phyloP scores from a whole-genome alignment of 1,284 basidiomycete species.

The Apiotrichum brassicae region DNA sequence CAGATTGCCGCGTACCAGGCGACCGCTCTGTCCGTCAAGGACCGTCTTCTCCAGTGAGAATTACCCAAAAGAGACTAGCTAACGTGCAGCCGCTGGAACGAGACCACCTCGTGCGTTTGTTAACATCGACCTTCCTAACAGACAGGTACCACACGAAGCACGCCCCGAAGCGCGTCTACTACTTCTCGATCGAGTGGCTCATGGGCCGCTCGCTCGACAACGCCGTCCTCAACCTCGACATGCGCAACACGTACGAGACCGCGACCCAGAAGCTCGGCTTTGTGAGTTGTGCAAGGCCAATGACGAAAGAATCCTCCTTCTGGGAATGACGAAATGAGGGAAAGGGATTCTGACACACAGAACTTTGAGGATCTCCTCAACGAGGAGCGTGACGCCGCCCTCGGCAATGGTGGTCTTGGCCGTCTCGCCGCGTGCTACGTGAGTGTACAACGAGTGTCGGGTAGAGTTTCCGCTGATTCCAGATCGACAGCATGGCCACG shows the following conservation, averaged over 20 bases:
- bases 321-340: no score
- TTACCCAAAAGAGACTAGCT: not conserved
- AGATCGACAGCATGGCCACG: conserved; percentile 54
- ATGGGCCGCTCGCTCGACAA: conserved; percentile 84
- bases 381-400: conserved; percentile 78
- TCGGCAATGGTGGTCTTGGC: conserved; percentile 77
- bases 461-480: conserved; percentile 9
- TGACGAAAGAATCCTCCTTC: not conserved
- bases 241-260: conserved; percentile 66
- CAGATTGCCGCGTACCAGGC: conserved; percentile 47
- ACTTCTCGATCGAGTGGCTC: conserved; percentile 66
- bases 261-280: conserved; percentile 66
- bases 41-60: conserved; percentile 59
- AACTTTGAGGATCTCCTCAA: conserved; percentile 77
- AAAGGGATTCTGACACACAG: conserved; percentile 22
- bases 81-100: conserved; percentile 43
- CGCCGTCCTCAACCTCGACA: conserved; percentile 75
- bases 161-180: conserved; percentile 61
- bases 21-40: conserved; percentile 63
- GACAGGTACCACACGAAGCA: conserved; percentile 40
- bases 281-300: conserved; percentile 23
- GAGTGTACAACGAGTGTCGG: no score
- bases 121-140: not conserved
- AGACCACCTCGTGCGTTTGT: conserved; percentile 39
- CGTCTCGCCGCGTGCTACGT: conserved; percentile 90